Conservation (phyloP, 2,329 filamentous ascomycete species). For the Alternaria dauci region DNA sequence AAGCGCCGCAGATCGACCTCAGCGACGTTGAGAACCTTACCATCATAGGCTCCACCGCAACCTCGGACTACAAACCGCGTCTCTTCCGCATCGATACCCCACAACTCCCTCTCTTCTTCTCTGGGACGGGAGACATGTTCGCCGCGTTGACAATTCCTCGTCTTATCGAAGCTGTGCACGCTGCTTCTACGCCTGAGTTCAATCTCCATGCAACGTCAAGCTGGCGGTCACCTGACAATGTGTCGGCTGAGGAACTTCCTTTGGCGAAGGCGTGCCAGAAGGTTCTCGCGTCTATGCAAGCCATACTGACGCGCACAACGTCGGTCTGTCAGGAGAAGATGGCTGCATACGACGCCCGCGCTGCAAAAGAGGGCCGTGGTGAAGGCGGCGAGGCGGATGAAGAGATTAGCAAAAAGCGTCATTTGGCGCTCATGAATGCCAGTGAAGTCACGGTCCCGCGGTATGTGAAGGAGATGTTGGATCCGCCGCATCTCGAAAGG, state of each 20-base stretch:
- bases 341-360: constrained; percentile 55
- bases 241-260: constrained; percentile 75
- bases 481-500: constrained; percentile 71
- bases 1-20: constrained; percentile 7
- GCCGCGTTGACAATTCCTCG: constrained; percentile 88
- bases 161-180: constrained; percentile 79
- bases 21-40: constrained; percentile 60
- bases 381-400: constrained; percentile 54
- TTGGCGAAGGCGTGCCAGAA: constrained; percentile 84
- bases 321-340: constrained; percentile 72
- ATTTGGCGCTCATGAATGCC: constrained; percentile 80
- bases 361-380: constrained; percentile 56
- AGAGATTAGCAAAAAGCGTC: constrained; percentile 64
- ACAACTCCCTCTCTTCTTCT: constrained; percentile 90
- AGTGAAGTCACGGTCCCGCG: constrained; percentile 85
- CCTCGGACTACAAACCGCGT: constrained; percentile 70
- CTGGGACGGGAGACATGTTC: constrained; percentile 98
- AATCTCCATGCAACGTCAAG: constrained; percentile 64
- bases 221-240: constrained; percentile 81
- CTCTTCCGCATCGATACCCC: constrained; percentile 89
- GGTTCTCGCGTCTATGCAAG: constrained; percentile 92
- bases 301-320: constrained; percentile 74
- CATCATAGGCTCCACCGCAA: constrained; percentile 80
- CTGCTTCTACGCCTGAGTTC: constrained; percentile 41
- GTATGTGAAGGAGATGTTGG: constrained; percentile 72